Evolutionary conservation across 1,284 basidiomycete genomes (phyloP), one percentile per base, ranked within the genome.

Genomic region (Cronartium quercuum): DNA sequence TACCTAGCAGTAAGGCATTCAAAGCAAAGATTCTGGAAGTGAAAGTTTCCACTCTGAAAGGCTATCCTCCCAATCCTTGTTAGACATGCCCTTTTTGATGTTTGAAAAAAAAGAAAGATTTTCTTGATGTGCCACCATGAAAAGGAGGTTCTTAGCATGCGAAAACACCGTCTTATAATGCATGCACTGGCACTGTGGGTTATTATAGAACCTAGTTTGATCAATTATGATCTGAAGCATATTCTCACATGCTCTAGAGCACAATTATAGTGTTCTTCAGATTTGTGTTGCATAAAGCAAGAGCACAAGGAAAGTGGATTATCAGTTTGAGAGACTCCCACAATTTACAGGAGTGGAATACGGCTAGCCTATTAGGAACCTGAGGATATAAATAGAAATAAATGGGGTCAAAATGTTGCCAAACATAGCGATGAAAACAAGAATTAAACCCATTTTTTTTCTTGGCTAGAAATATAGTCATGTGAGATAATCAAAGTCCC

Each of bases 11-110:
- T n/a, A n/a, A n/a, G n/a, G n/a, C n/a, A n/a, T n/a, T n/a, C n/a
- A n/a, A n/a, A n/a, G n/a, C 51, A 55, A 55, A 55, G 51, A 18
- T 55, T 55, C 29, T 55, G 51, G 51, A 24, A 15, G 51, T 21
- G 51, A 55, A 55, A 55, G 51, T 55, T 55, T 18, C 51, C 51
- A 55, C 51, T 55, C 51, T 21, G 51, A 55, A 55, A 55, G 51
- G 6, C n/a, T n/a, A 55, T 6, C 29, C n/a, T 55, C 51, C 15
- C 51, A 55, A 55, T 55, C 12, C 12, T 51, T 21, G 21, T 51
- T 21, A 5, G 47, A 51, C 47, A 51, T 51, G 47, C 47, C 47
- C 5, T 55, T 55, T 24, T 55, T 55, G 51, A 55, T 10, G 18
- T 55, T 55, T 55, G 51, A n/a, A n/a, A n/a, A n/a, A n/a, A 55